Base-by-base conservation (phyloP, 176 grass and related monocot genomes). In the Oryza australiensis region DNA sequence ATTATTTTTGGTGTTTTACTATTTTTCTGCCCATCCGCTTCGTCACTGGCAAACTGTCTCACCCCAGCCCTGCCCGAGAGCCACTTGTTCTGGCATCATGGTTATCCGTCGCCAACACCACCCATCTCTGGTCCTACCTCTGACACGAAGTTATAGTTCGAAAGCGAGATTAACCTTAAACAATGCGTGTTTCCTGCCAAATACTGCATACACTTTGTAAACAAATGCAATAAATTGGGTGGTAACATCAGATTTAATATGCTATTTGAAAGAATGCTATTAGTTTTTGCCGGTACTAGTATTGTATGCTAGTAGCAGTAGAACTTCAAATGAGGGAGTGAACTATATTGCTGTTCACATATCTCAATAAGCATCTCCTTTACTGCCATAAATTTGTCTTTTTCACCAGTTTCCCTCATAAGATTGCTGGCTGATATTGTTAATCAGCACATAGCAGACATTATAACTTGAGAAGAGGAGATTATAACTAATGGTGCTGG, bases 321-420 rank as follows among this genome's bases (percentile, higher is more conserved):
- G 4, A 73, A 45, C 6, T 41, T 26, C 14, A 71, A 76, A 63
- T 70, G n/a, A 64, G 32, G 48, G 2, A 79, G 59, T 59, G 15
- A 59, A 83, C 62, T 27, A 22, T 33, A 55, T 38, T 49, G 57
- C 49, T 15, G 33, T 53, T 30, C 41, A n/a, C 45, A 15, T 76
- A 66, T 33, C 71, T 65, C 1, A 26, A 45, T 3, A 12, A 45
- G 14, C 11, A 72, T 72, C 33, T 30, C 33, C 57, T n/a, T 63
- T 35, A 57, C 57, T 60, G 59, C 78, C 73, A 77, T 78, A 78
- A 16, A 86, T 78, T 66, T 78, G 7, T 40, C 20, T 82, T 30
- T 65, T 63, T 82, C 35, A 68, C 73, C 46, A 67, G 12, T 67
- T 12, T 18, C 9, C n/a, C 43, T 72, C 38, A 46, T 59, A 57